Base-by-base conservation (phyloP, 805 yeast genomes). In the Ogataea parapolymorpha region DNA sequence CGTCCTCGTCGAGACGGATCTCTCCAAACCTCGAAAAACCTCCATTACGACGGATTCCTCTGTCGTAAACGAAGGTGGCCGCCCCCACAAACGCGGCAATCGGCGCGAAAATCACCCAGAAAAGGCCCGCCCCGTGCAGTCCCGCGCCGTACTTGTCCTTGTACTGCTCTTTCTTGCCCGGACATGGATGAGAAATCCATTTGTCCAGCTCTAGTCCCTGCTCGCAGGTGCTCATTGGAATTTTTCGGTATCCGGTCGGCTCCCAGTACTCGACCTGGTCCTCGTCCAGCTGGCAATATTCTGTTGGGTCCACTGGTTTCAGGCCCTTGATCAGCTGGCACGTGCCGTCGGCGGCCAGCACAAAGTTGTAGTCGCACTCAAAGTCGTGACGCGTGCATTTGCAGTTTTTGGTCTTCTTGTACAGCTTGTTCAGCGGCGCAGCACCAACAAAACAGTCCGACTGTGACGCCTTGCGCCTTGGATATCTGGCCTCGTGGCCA, bases 341-440 rank as follows among this genome's bases (percentile, higher is more conserved):
- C 3, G 93, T 84, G 15, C 95, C 95, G 56, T 88, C 96, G 8
- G 46, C 26, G 37, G 80, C 80, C 44, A 82, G 72, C 42, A 64
- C 75, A 61, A 71, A 90, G 63, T 90, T 90, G 68, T 80, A 87
- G 61, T 93, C 99, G 73, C 99, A 93, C 63, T 93, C 99, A 57
- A 69, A 93, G 56, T 91, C 99, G 38, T 75, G 74, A 62, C 96
- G 75, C 0, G 93, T 73, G 67, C 99, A 93, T 1, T 82, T 59
- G 66, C 99, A 93, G 59, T 85, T 81, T 45, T 78, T 69, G 9
- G 74, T 59, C 10, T 74, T 68, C 49, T 71, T 73, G 55, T 70
- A 75, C 1, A 85, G 89, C 22, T 75, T 67, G 20, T 66, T 59
- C 30, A 85, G 68, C 33, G 83, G 79, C 3, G 80, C 78, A 39